phyloP scores from a whole-genome alignment of 2,329 filamentous ascomycete genomes.

The Aspergillus fructus region DNA sequence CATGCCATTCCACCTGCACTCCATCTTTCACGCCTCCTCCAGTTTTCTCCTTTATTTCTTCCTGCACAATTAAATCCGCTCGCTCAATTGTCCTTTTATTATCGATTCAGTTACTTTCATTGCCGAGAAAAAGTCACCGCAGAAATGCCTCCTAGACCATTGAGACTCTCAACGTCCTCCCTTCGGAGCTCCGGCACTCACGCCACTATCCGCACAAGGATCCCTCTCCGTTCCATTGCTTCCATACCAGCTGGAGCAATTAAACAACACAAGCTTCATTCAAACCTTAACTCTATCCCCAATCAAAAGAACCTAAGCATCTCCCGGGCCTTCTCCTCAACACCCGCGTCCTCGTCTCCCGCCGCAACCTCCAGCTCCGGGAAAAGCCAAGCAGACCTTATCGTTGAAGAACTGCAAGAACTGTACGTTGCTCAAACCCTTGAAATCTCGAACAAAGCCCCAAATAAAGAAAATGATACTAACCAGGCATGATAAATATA shows the following conservation, averaged over 20 bases:
- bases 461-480: no score
- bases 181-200: not conserved
- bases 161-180: not conserved
- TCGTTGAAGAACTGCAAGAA: constrained; percentile 40
- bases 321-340: not conserved
- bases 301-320: not conserved
- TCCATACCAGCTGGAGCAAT: not conserved
- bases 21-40: not conserved
- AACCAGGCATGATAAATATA: no score
- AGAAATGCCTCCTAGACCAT: constrained; percentile 1
- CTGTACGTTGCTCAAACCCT: constrained; percentile 21
- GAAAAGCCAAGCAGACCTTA: constrained; percentile 30
- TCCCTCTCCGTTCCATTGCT: not conserved
- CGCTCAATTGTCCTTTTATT: not conserved
- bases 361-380: constrained; percentile 11
- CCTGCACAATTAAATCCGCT: not conserved
- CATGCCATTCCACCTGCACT: not conserved
- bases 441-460: no score
- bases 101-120: not conserved
- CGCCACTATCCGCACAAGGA: not conserved
- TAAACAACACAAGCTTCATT: not conserved
- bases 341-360: not conserved
- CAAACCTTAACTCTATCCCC: not conserved
- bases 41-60: not conserved
- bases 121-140: not conserved